Percentiles rank a stretch among this genome's conserved stretches.
Conservation (phyloP, 2,329 filamentous ascomycete genomes). For the Colletotrichum endophyticum region DNA sequence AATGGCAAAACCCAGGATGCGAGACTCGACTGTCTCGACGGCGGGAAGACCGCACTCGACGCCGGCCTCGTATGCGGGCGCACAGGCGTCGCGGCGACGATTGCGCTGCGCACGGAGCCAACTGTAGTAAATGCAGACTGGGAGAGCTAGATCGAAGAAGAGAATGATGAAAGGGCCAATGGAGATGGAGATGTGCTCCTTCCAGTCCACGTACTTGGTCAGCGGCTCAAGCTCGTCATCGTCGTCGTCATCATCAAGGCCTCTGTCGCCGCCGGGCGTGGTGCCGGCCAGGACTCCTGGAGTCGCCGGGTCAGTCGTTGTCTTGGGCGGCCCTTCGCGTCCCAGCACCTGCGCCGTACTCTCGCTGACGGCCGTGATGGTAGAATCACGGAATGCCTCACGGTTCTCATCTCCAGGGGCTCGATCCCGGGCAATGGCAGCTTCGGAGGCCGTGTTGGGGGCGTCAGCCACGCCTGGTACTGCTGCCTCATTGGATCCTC, state of each 20-base stretch:
- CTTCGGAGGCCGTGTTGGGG: not conserved
- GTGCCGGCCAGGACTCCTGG: slow-evolving; percentile 2
- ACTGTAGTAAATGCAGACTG: slow-evolving; percentile 18
- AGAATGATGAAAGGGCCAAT: slow-evolving; percentile 18
- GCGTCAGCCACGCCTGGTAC: slow-evolving; percentile 11
- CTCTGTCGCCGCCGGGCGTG: not conserved
- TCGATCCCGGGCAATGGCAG: not conserved
- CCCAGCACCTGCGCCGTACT: slow-evolving; percentile 12
- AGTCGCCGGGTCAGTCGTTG: slow-evolving; percentile 1
- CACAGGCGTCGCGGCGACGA: slow-evolving; percentile 1
- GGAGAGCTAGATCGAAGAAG: slow-evolving; percentile 15
- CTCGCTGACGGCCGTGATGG: slow-evolving; percentile 17
- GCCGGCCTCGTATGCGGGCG: slow-evolving; percentile 1
- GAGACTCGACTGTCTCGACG: slow-evolving; percentile 11
- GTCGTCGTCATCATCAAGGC: not conserved
- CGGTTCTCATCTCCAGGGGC: slow-evolving; percentile 11
- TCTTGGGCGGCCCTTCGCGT: slow-evolving; percentile 6
- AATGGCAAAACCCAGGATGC: slow-evolving; percentile 15
- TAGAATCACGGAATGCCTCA: slow-evolving; percentile 13
- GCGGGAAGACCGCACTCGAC: slow-evolving; percentile 1
- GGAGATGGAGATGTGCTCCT: slow-evolving; percentile 17
- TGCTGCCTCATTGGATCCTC: not conserved
- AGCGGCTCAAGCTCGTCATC: slow-evolving; percentile 16
- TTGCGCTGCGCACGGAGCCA: slow-evolving; percentile 17
- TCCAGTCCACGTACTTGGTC: slow-evolving; percentile 20